Base-by-base conservation (phyloP, 306 rosid genomes). In the Malus fusca region DNA sequence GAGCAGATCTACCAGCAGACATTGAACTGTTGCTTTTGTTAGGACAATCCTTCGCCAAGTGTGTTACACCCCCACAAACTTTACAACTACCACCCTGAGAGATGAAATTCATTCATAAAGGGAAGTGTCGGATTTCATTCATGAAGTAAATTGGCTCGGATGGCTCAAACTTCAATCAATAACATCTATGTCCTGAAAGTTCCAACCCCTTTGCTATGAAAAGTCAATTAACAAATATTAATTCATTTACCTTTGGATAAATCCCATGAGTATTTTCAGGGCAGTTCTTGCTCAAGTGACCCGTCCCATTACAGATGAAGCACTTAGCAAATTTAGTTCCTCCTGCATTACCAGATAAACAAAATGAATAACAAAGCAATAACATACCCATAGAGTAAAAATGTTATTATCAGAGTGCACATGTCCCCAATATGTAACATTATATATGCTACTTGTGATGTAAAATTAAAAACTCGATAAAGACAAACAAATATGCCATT, bases 21-120 rank as follows among this genome's bases (percentile, higher is more conserved):
- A 56, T 64, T 58, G 80, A 72, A 82, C 58, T 74, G 71, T 7
- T 73, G 75, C 86, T 84, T 82, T 96, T 90, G 63, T 88, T 87
- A 23, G 99, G 90, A 84, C 99, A 96, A 80, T 96, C 96, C 82
- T 67, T 91, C 22, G 98, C 99, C 88, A 96, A 84, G 84, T 96
- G 99, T 67, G 99, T 92, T 66, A 96, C 92, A 26, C 95, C 93
- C 30, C 96, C 92, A 71, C 99, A 96, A 77, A 89, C 82, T 86
- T 92, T 96, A 86, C 99, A 96, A 80, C 88, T 82, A 79, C 99
- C 99, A 52, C 99, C 99, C 97, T 96, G 55, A 75, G 51, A 56
- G 66, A 80, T 10, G 42, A 55, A 78, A 64, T 17, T 30, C 37
- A 68, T 22, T 30, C 37, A 68, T 25, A 40, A 44, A 9, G 48